These are phyloP conservation scores for Aspergillus unguis DNA, from an alignment of 2,329 filamentous ascomycete genomes.

Conservation along the genomic window DNA sequence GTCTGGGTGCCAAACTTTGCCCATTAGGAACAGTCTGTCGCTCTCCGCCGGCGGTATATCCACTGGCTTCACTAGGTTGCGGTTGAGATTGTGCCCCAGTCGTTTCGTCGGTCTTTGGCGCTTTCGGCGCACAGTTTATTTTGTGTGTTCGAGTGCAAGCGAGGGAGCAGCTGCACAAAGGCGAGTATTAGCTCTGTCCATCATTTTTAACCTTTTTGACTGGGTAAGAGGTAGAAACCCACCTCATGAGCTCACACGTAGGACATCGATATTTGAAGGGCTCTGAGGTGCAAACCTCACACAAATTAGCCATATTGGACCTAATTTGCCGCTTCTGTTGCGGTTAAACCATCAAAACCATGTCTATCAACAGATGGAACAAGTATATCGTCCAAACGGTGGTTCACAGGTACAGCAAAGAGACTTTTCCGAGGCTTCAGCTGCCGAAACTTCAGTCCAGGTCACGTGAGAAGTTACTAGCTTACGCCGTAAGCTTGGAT, in stretches of 20 bases:
- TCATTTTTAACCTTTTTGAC: background rate
- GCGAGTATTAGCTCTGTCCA: background rate
- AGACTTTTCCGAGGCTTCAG: too few species aligned
- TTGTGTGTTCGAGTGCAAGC: constrained; percentile 46
- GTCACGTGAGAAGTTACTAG: too few species aligned
- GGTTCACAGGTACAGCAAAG: too few species aligned
- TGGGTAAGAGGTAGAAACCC: constrained; percentile 8
- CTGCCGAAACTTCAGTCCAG: too few species aligned
- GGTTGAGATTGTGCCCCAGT: constrained; percentile 6
- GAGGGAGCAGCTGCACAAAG: constrained; percentile 42
- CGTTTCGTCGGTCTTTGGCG: constrained; percentile 14
- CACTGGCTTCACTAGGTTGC: constrained; percentile 11
- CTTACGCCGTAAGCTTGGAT: too few species aligned
- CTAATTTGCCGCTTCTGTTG: constrained; percentile 11
- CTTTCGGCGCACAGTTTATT: constrained; percentile 39
- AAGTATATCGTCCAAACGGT: background rate
- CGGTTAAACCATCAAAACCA: constrained; percentile 16
- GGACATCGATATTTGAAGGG: constrained; percentile 41
- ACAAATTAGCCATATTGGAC: constrained; percentile 30
- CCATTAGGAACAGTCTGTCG: constrained; percentile 6
- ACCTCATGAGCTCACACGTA: constrained; percentile 39
- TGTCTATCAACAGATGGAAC: constrained; percentile 10
- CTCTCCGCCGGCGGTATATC: constrained; percentile 7
- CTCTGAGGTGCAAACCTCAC: constrained; percentile 39
- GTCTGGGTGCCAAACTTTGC: constrained; percentile 17